A percentile compares a stretch with the other conserved stretches of the same genome.
phyloP scores from a whole-genome alignment of 2,329 filamentous ascomycete genomes.

The Harringtonia lauricola region DNA sequence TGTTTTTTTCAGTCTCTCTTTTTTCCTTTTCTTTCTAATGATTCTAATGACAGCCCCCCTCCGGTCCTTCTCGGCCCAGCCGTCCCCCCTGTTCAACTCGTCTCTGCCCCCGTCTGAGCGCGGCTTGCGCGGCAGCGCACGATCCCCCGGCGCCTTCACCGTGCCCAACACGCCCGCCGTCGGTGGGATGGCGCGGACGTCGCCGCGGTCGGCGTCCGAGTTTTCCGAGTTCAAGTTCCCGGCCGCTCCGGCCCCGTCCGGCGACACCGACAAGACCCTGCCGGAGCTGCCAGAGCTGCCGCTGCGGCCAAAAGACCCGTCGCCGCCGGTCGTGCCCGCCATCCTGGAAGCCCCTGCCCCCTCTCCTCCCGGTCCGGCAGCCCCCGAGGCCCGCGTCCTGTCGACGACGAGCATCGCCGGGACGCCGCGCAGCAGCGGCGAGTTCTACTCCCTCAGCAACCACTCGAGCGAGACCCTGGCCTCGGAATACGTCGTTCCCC shows the following conservation, averaged over 20 bases:
- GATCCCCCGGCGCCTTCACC: slow-evolving; percentile 24
- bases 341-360: slow-evolving; percentile 34
- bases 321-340: slow-evolving; percentile 25
- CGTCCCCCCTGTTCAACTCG: slow-evolving; percentile 41
- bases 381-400: slow-evolving; percentile 57
- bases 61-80: slow-evolving; percentile 31
- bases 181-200: slow-evolving; percentile 20
- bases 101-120: slow-evolving; percentile 34
- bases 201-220: slow-evolving; percentile 30
- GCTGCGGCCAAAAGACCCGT: neutral
- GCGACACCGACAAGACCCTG: slow-evolving; percentile 23
- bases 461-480: slow-evolving; percentile 87
- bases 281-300: slow-evolving; percentile 29
- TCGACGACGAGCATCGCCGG: slow-evolving; percentile 66
- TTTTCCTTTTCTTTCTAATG: neutral
- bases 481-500: slow-evolving; percentile 82
- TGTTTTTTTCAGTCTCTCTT: neutral
- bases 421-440: slow-evolving; percentile 82
- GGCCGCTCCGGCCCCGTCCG: slow-evolving; percentile 21
- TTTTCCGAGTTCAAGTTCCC: slow-evolving; percentile 50
- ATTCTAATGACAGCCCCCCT: slow-evolving; percentile 20
- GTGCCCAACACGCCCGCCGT: slow-evolving; percentile 32
- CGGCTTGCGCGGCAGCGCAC: neutral
- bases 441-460: slow-evolving; percentile 92
- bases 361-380: slow-evolving; percentile 19